Evolutionary conservation across 2,329 filamentous ascomycete genomes (phyloP).

Genomic region (Cordyceps fumosorosea): DNA sequence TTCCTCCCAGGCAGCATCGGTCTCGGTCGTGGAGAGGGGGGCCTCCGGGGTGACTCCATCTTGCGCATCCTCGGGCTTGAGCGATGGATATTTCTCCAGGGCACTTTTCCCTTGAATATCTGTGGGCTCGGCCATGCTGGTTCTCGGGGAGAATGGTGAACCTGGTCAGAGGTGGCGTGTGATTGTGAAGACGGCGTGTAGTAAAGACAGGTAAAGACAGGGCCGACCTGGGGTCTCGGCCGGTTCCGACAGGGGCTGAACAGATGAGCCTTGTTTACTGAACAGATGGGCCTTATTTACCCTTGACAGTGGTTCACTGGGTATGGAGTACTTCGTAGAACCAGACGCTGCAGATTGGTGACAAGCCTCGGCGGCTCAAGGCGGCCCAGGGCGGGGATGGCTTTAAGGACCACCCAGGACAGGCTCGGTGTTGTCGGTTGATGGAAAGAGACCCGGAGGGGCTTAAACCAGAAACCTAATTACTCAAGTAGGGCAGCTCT

Average conservation of each 20-base stretch:
- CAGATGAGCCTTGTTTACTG: no score
- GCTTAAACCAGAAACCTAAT: neutral
- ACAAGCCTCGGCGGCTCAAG: neutral
- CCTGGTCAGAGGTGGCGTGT: neutral
- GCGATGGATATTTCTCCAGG: constrained; percentile 43
- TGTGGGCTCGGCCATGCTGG: constrained; percentile 38
- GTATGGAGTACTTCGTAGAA: no score
- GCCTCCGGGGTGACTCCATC: no score
- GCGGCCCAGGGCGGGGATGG: neutral
- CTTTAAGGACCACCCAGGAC: neutral
- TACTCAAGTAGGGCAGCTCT: neutral
- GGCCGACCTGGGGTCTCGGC: neutral
- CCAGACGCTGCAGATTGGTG: neutral
- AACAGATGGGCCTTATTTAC: no score
- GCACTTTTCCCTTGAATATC: constrained; percentile 54
- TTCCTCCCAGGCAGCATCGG: constrained; percentile 54
- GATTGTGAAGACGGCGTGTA: neutral
- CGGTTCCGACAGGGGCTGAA: neutral
- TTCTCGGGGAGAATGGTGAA: neutral
- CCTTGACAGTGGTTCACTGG: no score
- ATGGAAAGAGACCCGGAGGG: neutral
- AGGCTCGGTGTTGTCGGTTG: neutral
- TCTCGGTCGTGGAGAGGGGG: constrained; percentile 30
- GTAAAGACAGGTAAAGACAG: neutral
- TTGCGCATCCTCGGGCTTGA: no score